Evolutionary conservation across 2,329 filamentous ascomycete genomes (phyloP).

Genomic region (Akanthomyces dipterigenus): DNA sequence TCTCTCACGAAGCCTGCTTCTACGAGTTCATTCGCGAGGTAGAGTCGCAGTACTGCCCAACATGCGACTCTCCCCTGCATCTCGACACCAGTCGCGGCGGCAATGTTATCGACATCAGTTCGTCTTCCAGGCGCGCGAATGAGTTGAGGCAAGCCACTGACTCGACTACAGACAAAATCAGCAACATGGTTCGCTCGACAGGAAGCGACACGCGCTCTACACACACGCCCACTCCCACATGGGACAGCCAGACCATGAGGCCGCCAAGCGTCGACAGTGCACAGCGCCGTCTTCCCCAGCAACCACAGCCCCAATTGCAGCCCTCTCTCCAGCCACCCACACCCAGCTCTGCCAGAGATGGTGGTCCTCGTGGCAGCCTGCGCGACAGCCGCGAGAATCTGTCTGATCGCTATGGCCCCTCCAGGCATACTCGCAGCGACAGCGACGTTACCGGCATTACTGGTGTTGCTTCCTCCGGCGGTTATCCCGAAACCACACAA

Average conservation of each 20-base stretch:
- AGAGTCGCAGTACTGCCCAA: constrained; percentile 88
- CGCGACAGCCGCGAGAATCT: constrained; percentile 45
- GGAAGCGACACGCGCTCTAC: constrained; percentile 54
- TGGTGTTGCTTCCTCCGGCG: constrained; percentile 60
- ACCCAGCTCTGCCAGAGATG: constrained; percentile 27
- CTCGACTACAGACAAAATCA: constrained; percentile 71
- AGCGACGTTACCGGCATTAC: constrained; percentile 67
- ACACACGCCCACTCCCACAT: constrained; percentile 56
- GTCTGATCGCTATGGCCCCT: constrained; percentile 39
- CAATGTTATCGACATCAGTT: constrained; percentile 88
- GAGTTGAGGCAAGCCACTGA: constrained; percentile 21
- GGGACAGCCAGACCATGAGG: constrained; percentile 57
- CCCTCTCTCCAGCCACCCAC: constrained; percentile 12
- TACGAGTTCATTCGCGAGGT: constrained; percentile 97
- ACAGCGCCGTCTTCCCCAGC: constrained; percentile 29
- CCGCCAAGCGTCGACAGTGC: constrained; percentile 43
- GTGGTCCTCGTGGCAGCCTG: constrained; percentile 31
- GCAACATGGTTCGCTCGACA: constrained; percentile 81
- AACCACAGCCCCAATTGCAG: constrained; percentile 22
- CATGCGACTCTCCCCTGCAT: constrained; percentile 85
- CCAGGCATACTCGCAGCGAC: constrained; percentile 65
- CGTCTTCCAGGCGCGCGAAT: constrained; percentile 18
- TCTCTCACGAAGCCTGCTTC: constrained; percentile 96
- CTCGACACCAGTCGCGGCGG: constrained; percentile 89
- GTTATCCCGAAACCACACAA: constrained; percentile 71